These are phyloP conservation scores for Neofusicoccum cordaticola DNA, from an alignment of 2,329 filamentous ascomycete genomes.

Conservation along the genomic window DNA sequence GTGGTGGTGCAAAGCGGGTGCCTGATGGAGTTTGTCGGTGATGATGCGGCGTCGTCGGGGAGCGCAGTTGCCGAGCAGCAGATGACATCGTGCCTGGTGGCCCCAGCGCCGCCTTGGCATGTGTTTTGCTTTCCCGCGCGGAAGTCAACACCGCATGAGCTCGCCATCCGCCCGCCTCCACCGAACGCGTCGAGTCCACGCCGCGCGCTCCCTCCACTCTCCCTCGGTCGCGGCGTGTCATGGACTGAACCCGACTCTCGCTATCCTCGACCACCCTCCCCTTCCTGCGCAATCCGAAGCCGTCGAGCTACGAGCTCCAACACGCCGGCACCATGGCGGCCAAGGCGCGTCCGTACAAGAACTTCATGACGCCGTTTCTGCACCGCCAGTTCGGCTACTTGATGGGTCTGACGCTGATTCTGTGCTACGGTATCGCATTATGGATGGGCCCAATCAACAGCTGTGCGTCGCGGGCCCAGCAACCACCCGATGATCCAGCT, in stretches of 20 bases:
- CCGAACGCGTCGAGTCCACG: not conserved
- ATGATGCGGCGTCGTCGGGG: slow-evolving; percentile 8
- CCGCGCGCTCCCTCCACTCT: not conserved
- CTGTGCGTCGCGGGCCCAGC: slow-evolving; percentile 51
- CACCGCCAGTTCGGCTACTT: slow-evolving; percentile 84
- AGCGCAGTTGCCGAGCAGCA: not conserved
- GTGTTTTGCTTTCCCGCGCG: slow-evolving; percentile 16
- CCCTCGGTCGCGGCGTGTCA: not conserved
- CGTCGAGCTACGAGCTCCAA: slow-evolving; percentile 26
- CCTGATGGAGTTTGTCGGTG: slow-evolving; percentile 6
- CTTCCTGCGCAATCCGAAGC: slow-evolving; percentile 36
- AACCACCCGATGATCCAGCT: not conserved
- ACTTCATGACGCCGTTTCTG: slow-evolving; percentile 84
- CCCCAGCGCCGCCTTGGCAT: slow-evolving; percentile 6
- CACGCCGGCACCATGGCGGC: slow-evolving; percentile 9
- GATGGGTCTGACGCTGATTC: slow-evolving; percentile 63
- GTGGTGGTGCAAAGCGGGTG: not conserved
- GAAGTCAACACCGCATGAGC: slow-evolving; percentile 14
- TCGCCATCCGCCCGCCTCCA: not conserved
- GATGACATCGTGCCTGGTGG: slow-evolving; percentile 11
- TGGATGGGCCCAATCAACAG: slow-evolving; percentile 63
- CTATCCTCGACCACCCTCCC: not conserved
- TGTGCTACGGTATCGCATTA: slow-evolving; percentile 73
- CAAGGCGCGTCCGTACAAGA: slow-evolving; percentile 68
- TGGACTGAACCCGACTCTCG: slow-evolving; percentile 1